These are phyloP conservation scores for Rubia peregrina DNA, from an alignment of 305 asterid genomes.

Conservation along the genomic window DNA sequence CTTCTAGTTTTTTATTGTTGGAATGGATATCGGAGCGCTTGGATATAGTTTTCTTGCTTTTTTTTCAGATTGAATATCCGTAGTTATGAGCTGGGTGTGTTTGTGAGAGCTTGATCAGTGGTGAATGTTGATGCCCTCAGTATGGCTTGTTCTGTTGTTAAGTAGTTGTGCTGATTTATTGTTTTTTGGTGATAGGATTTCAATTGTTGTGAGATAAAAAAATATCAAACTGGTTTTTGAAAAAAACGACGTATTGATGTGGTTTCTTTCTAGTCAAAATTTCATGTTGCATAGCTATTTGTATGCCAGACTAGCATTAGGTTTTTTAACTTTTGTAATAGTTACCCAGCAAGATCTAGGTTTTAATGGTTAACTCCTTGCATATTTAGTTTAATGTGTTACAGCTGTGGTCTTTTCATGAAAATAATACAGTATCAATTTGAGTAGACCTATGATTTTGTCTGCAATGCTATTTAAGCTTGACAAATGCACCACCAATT, in stretches of 20 bases:
- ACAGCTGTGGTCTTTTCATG: neutral
- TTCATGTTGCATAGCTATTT: neutral
- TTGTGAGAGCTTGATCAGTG: neutral
- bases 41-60: neutral
- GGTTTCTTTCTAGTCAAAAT: no score
- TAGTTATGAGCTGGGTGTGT: neutral
- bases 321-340: neutral
- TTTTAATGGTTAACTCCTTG: constrained; percentile 3
- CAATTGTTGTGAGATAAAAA: neutral
- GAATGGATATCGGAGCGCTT: neutral
- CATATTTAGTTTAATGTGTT: neutral
- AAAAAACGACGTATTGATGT: neutral
- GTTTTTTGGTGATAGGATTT: neutral
- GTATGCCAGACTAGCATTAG: neutral
- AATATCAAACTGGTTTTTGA: neutral
- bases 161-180: neutral
- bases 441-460: neutral
- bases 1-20: neutral
- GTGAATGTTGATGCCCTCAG: neutral
- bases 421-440: neutral
- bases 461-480: neutral
- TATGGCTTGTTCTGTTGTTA: neutral
- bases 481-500: neutral
- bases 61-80: neutral
- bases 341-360: neutral